Base-by-base conservation (phyloP, 108 stramenopile genomes). In the Stephanodiscus minutulus region DNA sequence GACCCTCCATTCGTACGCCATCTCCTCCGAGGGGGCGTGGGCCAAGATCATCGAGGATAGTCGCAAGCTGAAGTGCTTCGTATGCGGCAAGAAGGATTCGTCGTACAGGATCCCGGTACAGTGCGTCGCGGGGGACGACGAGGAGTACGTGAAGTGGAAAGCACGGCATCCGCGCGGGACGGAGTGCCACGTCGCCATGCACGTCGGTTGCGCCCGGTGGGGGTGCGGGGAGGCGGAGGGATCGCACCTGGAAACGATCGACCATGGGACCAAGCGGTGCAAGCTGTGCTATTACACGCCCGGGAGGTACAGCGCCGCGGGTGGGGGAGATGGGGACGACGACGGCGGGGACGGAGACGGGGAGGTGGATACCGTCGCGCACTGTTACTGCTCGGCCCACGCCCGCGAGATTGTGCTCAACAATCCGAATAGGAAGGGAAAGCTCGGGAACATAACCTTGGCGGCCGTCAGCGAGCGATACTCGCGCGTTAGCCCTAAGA, bases 101-200 rank as follows among this genome's bases (percentile, higher is more conserved):
- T 47, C 64, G 0, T 35, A 71, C 9, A 62, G 82, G 36, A 77
- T 87, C 56, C 74, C 86, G n/a, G 33, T 83, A 1, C 86, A 87
- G 55, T 87, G 86, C 33, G 56, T 44, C 48, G 82, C 78, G 20
- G 74, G 76, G 37, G 79, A 85, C 33, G 52, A 74, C 7, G 53
- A 37, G 28, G 76, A 84, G 61, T 73, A 70, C 35, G 35, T 57
- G 28, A 59, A 61, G 27, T 59, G 60, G 50, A 27, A 68, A 13
- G 31, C 25, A 24, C 65, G 63, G 0, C 70, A 72, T 64, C 53
- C 37, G 0, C 27, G 15, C 22, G 28, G 21, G 1, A 59, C 58
- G 22, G 37, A 31, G 28, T 75, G 74, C 41, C 13, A 12, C 31
- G 74, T 75, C 15, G 74, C 50, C 5, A 61, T 75, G 57, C 74